Conservation (phyloP, 1,284 basidiomycete genomes). For the Fomitopsis palustris region DNA sequence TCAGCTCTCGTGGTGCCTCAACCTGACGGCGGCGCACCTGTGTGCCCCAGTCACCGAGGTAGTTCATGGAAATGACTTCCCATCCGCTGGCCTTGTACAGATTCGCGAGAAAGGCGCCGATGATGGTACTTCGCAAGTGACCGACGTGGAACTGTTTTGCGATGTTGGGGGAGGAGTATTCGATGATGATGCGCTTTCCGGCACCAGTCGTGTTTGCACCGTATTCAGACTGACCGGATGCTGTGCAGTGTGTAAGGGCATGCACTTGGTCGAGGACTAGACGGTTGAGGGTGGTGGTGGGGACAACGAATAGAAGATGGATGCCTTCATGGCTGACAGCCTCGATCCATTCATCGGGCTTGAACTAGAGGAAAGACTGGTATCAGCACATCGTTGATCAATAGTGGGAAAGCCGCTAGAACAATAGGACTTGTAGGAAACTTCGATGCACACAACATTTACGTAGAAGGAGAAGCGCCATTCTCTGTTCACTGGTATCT, state of each 20-base stretch:
- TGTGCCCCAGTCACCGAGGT: conserved; percentile 93
- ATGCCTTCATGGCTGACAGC: conserved; percentile 66
- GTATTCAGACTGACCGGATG: conserved; percentile 58
- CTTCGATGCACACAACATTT: neutral
- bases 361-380: conserved; percentile 47
- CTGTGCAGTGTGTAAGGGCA: conserved; percentile 59
- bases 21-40: conserved; percentile 49
- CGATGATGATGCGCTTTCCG: conserved; percentile 79
- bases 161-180: conserved; percentile 97
- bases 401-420: neutral
- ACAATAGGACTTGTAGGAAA: too few species aligned
- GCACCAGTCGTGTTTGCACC: conserved; percentile 73
- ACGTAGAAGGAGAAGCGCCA: neutral
- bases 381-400: neutral
- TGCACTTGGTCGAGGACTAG: conserved; percentile 84
- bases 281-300: conserved; percentile 69
- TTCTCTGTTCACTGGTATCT: too few species aligned
- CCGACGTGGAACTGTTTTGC: conserved; percentile 99
- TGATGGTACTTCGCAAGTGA: conserved; percentile 95
- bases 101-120: conserved; percentile 92
- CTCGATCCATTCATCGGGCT: conserved; percentile 65
- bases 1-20: neutral
- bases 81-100: conserved; percentile 92
- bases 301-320: conserved; percentile 82
- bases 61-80: conserved; percentile 91